Base-by-base conservation (phyloP, 352 stramenopile species). In the Halophytophthora polymorphica region DNA sequence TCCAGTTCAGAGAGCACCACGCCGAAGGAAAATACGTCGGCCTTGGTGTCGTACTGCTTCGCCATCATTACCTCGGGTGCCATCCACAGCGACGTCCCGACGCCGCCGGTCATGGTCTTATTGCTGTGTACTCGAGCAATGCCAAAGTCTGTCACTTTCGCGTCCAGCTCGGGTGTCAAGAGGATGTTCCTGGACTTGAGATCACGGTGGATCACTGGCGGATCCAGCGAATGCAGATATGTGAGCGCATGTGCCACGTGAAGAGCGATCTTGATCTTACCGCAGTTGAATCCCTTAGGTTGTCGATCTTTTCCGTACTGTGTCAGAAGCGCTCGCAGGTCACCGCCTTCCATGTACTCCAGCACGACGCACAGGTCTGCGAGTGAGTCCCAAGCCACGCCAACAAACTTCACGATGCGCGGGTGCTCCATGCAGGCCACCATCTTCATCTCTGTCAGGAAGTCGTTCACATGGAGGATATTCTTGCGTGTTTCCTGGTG, bases 301-400 rank as follows among this genome's bases (percentile, higher is more conserved):
- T 34, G 41, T 17, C 23, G 28, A 6, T 52, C 46, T 12, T 2
- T 34, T 21, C 61, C 37, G 31, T 51, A 69, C 29, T 49, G 17
- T 19, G 56, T 55, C 43, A 78, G 50, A 10, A 74, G 40, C 5
- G 54, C 48, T 23, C 62, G 52, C 14, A 77, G 37, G 25, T 78
- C 68, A 19, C 70, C 70, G 8, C 58, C 50, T 11, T 71, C 61
- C 56, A 78, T 70, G 39, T 60, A 73, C 36, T 81, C 60, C 4
- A 58, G 56, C 21, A 81, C 58, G 4, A 72, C 61, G 25, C 71
- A 80, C 29, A 71, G 40, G 43, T 72, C 63, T 7, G 41, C 57
- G 25, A 69, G 44, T 3, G 59, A 69, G 34, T 72, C 66, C 69
- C 75, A 87, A 12, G 73, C 73, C 11, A 85, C 73, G 2, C 73